Percentiles rank a stretch among this genome's conserved stretches.
Conservation (phyloP, 768 basidiomycete species). For the Trichaptum fuscoviolaceum region DNA sequence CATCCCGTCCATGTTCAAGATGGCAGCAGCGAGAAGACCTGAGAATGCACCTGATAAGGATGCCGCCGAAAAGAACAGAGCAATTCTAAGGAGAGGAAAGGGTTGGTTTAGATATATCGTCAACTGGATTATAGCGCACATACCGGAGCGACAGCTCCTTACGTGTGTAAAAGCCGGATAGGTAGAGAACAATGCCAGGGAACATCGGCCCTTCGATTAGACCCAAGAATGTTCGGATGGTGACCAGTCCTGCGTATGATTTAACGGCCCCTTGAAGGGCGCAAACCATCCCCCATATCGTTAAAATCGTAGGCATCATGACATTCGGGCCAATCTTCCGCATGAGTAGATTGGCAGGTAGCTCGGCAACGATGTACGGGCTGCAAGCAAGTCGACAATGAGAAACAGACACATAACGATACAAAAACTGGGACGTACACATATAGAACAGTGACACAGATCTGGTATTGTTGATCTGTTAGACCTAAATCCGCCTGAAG, state of each 20-base stretch:
- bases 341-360: conserved; percentile 23
- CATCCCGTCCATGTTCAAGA: conserved; percentile 50
- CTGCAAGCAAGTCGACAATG: not conserved
- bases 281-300: conserved; percentile 64
- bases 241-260: conserved; percentile 47
- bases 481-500: conserved; percentile 26
- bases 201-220: conserved; percentile 52
- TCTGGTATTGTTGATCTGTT: conserved; percentile 22
- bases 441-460: not conserved
- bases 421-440: not conserved
- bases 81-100: conserved; percentile 12
- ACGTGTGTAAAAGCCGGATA: conserved; percentile 34
- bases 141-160: conserved; percentile 29
- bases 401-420: not conserved
- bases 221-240: conserved; percentile 46
- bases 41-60: conserved; percentile 56
- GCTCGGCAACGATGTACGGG: conserved; percentile 22
- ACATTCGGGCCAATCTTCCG: conserved; percentile 52
- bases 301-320: conserved; percentile 56
- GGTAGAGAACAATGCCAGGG: conserved; percentile 30
- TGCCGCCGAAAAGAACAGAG: conserved; percentile 40
- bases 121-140: not conserved
- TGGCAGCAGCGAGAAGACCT: conserved; percentile 57
- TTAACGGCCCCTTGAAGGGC: conserved; percentile 49
- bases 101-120: not conserved